Percentiles rank a stretch among this genome's conserved stretches.
phyloP scores from a whole-genome alignment of 2,329 filamentous ascomycete genomes.

The Scedosporium apiospermum region DNA sequence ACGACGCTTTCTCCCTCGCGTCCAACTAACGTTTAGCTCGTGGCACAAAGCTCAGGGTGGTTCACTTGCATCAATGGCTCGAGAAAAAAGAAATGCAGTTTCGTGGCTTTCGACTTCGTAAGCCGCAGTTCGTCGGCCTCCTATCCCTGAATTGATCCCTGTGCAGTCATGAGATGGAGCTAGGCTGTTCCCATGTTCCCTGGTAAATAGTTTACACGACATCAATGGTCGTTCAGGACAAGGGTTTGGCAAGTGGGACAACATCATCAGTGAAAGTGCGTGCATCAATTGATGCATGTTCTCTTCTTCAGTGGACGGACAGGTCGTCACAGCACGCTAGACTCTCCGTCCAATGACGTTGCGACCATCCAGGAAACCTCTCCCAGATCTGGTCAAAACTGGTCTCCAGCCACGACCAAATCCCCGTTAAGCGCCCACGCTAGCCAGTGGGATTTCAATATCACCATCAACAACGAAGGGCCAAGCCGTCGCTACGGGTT shows the following conservation, averaged over 20 bases:
- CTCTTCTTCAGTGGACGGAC: background rate
- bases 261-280: background rate
- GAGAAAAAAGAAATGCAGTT: no score
- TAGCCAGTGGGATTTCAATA: constrained; percentile 2
- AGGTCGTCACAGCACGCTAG: background rate
- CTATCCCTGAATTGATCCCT: no score
- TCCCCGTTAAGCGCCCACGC: constrained; percentile 3
- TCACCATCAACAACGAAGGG: background rate
- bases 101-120: no score
- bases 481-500: background rate
- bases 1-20: background rate
- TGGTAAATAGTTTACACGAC: no score
- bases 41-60: background rate
- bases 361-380: background rate
- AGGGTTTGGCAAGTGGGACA: no score
- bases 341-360: background rate
- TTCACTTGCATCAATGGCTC: no score
- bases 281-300: background rate
- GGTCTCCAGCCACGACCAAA: background rate
- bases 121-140: no score
- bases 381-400: background rate
- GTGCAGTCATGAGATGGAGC: no score
- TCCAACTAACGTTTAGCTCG: background rate
- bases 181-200: no score
- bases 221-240: no score